Evolutionary conservation across 805 yeast genomes (phyloP), one percentile per base, ranked within the genome.

Genomic region (Schwanniomyces polymorphus): DNA sequence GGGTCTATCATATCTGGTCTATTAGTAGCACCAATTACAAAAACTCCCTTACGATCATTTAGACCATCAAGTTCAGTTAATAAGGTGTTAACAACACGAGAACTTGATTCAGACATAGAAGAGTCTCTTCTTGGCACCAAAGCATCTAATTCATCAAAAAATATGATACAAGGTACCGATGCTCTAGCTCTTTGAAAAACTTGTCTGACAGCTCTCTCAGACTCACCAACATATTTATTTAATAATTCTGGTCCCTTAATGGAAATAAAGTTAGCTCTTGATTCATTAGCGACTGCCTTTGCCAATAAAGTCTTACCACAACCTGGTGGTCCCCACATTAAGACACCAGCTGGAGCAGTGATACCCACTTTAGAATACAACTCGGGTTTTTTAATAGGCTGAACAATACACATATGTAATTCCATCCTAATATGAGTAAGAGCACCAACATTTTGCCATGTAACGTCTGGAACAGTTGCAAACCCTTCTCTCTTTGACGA

Each of bases 301-400:
- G 98, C 98, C 26, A 94, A 74, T 42, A 94, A 74, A 0, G 99
- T 94, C 63, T 94, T 94, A 78, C 99, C 99, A 72, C 98, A 94
- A 31, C 99, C 99, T 3, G 99, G 99, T 1, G 99, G 99, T 0
- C 99, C 99, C 99, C 99, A 94, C 76, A 94, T 79, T 23, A 94
- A 70, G 1, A 94, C 99, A 47, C 99, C 99, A 0, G 97, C 91
- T 2, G 98, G 98, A 0, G 97, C 97, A 45, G 90, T 82, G 38
- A 94, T 91, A 65, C 99, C 99, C 9, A 91, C 97, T 49, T 84
- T 82, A 52, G 82, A 84, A 61, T 88, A 94, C 17, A 92, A 70
- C 52, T 92, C 97, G 1, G 99, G 99, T 53, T 88, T 81, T 59
- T 86, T 85, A 56, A 94, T 91, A 0, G 99, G 99, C 64, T 92